phyloP scores from a whole-genome alignment of 176 grass and related monocot species.

The Pontederia paniculata region DNA sequence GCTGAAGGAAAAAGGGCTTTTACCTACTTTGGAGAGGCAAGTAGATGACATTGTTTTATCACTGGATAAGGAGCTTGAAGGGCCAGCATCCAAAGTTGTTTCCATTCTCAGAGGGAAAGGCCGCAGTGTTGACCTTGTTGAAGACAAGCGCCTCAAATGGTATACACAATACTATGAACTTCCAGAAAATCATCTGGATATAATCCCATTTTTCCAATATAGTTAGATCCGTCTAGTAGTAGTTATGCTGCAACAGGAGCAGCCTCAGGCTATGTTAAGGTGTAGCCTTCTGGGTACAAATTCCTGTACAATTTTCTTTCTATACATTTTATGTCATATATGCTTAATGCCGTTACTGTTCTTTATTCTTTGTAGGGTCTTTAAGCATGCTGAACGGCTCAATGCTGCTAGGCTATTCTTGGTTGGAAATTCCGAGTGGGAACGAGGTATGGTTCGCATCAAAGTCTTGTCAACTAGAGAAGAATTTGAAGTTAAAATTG shows the following conservation, averaged over 20 bases:
- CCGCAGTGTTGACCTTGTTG: conserved; percentile 54
- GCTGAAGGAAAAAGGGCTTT: conserved; percentile 63
- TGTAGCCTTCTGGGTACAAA: neutral
- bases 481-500: conserved; percentile 71
- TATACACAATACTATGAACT: conserved; percentile 21
- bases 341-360: neutral
- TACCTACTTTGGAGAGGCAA: conserved; percentile 50
- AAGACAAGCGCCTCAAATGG: conserved; percentile 89
- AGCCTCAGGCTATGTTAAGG: neutral
- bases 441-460: conserved; percentile 67
- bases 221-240: too few relatives aligned
- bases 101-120: conserved; percentile 57
- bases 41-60: conserved; percentile 75
- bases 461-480: conserved; percentile 85
- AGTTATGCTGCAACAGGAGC: too few relatives aligned
- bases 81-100: conserved; percentile 45
- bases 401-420: conserved; percentile 75
- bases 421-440: conserved; percentile 85
- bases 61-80: conserved; percentile 62
- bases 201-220: neutral
- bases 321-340: conserved; percentile 1
- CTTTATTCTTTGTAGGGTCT: conserved; percentile 46
- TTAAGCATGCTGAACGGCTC: conserved; percentile 83
- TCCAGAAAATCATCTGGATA: neutral
- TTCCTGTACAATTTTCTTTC: neutral